These are phyloP conservation scores for Cubamyces lactineus DNA, from an alignment of 768 basidiomycete genomes.

Conservation along the genomic window DNA sequence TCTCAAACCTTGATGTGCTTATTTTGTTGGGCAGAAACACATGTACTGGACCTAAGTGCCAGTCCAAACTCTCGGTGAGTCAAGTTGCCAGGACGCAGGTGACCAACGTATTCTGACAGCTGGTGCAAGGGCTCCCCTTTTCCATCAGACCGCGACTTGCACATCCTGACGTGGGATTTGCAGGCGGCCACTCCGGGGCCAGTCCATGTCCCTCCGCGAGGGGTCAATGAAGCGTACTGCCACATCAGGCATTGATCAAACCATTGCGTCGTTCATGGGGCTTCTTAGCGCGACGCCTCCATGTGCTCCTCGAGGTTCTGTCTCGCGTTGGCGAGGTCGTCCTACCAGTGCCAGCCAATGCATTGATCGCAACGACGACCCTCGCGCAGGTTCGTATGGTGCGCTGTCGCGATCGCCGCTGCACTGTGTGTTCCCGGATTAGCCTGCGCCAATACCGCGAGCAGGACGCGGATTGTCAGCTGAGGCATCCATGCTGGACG, in stretches of 20 bases:
- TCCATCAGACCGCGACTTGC: constrained; percentile 5
- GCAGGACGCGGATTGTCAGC: constrained; percentile 7
- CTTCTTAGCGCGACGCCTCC: constrained; percentile 6
- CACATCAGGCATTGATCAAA: constrained; percentile 11
- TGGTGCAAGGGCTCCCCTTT: background rate
- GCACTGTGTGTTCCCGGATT: background rate
- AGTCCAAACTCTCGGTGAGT: constrained; percentile 5
- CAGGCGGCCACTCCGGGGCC: background rate
- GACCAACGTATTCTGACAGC: too few species aligned
- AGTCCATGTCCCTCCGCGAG: background rate
- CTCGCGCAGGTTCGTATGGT: background rate
- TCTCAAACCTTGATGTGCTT: background rate
- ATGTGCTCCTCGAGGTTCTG: constrained; percentile 14
- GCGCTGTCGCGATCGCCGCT: background rate
- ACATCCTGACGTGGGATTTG: background rate
- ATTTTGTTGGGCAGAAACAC: background rate
- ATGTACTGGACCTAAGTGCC: background rate
- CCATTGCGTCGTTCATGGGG: constrained; percentile 6
- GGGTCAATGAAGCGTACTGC: background rate
- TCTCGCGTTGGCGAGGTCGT: background rate
- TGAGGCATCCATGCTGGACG: background rate
- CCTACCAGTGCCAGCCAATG: background rate
- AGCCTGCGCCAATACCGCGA: background rate
- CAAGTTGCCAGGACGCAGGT: background rate
- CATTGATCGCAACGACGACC: background rate